A percentile compares a stretch with the other conserved stretches of the same genome.
Conservation (phyloP, 345 rosid species). For the Rhizophora apiculata region DNA sequence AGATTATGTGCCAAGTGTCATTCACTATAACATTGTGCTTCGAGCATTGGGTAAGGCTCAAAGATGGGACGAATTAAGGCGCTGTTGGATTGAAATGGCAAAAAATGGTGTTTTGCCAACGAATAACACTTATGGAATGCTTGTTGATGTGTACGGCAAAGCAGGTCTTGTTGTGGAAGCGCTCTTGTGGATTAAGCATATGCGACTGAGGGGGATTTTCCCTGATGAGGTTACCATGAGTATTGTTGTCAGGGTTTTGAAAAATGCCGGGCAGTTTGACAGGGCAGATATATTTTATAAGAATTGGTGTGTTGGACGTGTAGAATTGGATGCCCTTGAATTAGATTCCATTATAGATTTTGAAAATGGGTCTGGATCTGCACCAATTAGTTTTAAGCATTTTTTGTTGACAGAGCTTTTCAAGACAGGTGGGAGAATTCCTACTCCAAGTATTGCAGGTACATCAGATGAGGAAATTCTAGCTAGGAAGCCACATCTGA, state of each 20-base stretch:
- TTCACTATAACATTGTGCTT: slow-evolving; percentile 81
- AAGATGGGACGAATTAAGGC: slow-evolving; percentile 81
- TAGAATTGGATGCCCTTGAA: slow-evolving; percentile 61
- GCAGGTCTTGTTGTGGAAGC: slow-evolving; percentile 81
- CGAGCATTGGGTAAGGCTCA: slow-evolving; percentile 75
- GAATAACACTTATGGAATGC: slow-evolving; percentile 73
- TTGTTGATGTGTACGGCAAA: slow-evolving; percentile 85
- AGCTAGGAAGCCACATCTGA: slow-evolving; percentile 54
- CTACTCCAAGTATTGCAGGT: slow-evolving; percentile 30
- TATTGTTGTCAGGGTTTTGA: slow-evolving; percentile 71
- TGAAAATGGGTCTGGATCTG: slow-evolving; percentile 33
- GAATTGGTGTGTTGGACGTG: slow-evolving; percentile 66
- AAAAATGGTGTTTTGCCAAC: slow-evolving; percentile 64
- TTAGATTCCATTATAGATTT: slow-evolving; percentile 49
- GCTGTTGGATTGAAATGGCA: slow-evolving; percentile 85
- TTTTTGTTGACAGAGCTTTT: slow-evolving; percentile 78
- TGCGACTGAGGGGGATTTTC: slow-evolving; percentile 64
- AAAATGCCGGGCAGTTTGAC: slow-evolving; percentile 65
- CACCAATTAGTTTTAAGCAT: slow-evolving; percentile 64
- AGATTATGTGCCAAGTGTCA: slow-evolving; percentile 65
- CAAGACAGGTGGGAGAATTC: slow-evolving; percentile 61
- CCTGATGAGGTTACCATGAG: slow-evolving; percentile 84
- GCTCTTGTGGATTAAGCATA: slow-evolving; percentile 85
- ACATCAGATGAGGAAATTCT: slow-evolving; percentile 28
- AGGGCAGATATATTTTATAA: slow-evolving; percentile 76